A percentile compares a stretch with the other conserved stretches of the same genome.
phyloP scores from a whole-genome alignment of 495 filamentous ascomycete species.

The Penicillium atrosanguineum region DNA sequence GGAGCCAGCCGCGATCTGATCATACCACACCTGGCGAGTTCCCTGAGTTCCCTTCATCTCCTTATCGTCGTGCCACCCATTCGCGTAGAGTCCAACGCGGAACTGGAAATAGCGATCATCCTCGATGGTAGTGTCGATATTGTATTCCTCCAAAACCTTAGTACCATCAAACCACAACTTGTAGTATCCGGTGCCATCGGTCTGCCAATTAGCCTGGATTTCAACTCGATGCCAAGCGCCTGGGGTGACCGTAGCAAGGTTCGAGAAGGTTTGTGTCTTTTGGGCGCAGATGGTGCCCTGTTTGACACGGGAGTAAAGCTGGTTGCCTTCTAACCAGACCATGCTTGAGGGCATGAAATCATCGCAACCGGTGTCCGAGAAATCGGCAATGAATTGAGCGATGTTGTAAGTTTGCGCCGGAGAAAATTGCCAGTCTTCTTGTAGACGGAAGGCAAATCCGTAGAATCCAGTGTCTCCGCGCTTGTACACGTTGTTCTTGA shows the following conservation, averaged over 20 bases:
- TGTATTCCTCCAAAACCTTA: constrained; percentile 43
- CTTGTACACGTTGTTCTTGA: constrained; percentile 45
- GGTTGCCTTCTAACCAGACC: constrained; percentile 49
- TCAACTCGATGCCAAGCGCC: constrained; percentile 51
- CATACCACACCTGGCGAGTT: constrained; percentile 51
- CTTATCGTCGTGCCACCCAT: constrained; percentile 52
- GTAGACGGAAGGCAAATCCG: constrained; percentile 54
- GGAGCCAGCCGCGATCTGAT: constrained; percentile 50
- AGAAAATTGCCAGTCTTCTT: constrained; percentile 47
- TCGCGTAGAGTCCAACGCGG: constrained; percentile 55
- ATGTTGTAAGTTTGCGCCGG: constrained; percentile 51
- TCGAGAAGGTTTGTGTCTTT: constrained; percentile 26
- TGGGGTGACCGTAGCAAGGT: constrained; percentile 37
- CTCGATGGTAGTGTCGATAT: constrained; percentile 45
- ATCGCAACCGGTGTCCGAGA: constrained; percentile 46
- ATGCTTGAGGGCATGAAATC: constrained; percentile 53
- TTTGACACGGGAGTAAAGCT: constrained; percentile 48
- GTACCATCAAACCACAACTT: constrained; percentile 51
- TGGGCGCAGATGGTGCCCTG: constrained; percentile 42
- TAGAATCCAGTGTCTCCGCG: constrained; percentile 53
- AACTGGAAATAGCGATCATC: constrained; percentile 50
- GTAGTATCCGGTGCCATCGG: constrained; percentile 44
- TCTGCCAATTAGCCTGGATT: constrained; percentile 50
- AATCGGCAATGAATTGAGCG: constrained; percentile 57
- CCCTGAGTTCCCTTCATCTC: constrained; percentile 45